A percentile compares a stretch with the other conserved stretches of the same genome.
Conservation (phyloP, 2,329 filamentous ascomycete genomes). For the Paecilomyces sp. region DNA sequence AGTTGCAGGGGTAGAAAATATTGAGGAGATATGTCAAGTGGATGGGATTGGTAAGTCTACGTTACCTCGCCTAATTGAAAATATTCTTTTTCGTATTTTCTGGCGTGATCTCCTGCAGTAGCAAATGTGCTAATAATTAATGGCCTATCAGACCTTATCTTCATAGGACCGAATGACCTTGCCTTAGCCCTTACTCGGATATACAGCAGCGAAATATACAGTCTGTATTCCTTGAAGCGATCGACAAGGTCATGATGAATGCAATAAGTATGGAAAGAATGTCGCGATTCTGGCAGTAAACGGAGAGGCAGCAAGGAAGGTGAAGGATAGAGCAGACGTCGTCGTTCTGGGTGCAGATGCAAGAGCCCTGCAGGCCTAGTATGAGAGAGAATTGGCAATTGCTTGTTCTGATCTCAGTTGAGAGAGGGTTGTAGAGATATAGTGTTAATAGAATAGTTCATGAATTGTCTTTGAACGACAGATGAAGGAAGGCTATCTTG, state of each 20-base stretch:
- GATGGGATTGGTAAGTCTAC: slow-evolving; percentile 18
- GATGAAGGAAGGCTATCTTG: not conserved
- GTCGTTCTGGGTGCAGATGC: slow-evolving; percentile 1
- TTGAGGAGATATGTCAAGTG: slow-evolving; percentile 32
- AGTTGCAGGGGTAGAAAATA: slow-evolving; percentile 29
- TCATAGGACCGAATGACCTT: slow-evolving; percentile 27
- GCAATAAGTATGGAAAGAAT: slow-evolving; percentile 1
- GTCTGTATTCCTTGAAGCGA: not conserved
- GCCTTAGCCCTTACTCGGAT: slow-evolving; percentile 1
- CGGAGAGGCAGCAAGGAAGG: not conserved
- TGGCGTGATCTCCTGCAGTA: not conserved
- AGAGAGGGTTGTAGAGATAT: too few relatives aligned
- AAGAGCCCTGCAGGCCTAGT: slow-evolving; percentile 1
- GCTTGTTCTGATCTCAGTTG: not conserved
- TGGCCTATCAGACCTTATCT: slow-evolving; percentile 20
- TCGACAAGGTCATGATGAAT: not conserved
- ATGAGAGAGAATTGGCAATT: not conserved
- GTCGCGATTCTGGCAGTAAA: not conserved
- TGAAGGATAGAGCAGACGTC: not conserved
- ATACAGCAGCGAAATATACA: slow-evolving; percentile 2
- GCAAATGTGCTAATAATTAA: not conserved
- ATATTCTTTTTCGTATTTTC: not conserved
- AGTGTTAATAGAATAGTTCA: not conserved
- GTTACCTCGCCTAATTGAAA: not conserved
- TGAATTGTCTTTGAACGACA: not conserved